Base-by-base conservation (phyloP, 2,329 filamentous ascomycete genomes). In the Fusarium falciforme region DNA sequence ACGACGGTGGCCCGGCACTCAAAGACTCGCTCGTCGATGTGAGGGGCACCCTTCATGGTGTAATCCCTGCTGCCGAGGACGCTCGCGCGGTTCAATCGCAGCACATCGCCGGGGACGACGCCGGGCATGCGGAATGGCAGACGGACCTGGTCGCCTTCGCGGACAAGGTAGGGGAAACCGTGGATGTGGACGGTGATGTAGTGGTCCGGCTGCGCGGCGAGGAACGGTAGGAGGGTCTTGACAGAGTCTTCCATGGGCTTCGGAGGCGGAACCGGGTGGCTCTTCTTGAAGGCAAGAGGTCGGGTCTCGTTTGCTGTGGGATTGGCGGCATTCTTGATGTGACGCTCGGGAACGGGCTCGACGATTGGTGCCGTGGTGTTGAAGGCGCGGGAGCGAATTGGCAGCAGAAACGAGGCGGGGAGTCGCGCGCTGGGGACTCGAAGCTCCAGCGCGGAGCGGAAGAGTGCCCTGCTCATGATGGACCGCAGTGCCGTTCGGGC, bases 11-110 rank as follows among this genome's bases (percentile, higher is more conserved):
- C 94, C 67, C 95, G 89, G 83, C 95, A 98, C 81, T 94, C 93
- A 79, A 95, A 98, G 67, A 98, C 83, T 63, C 91, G 85, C 83
- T 96, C 93, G 81, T 98, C 95, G 71, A 98, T 85, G 80, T 93
- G 96, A n/a, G 93, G 91, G 6, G 89, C 85, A 6, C 93, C 94
- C 82, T 95, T 94, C 73, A 98, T 87, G 6, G 96, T 98, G 84
- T 94, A 97, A 82, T 98, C 96, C 73, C 96, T 89, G 76, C 92
- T 96, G 31, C 96, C 96, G 52, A 99, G 85, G 63, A 92, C 87
- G 44, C 91, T 92, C 27, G 95, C 96, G 65, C 95, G 92, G 85
- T 98, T 96, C 67, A 99, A 88, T 8, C 95, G 93, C 69, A 99
- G 87, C 40, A 97, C 86, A 81, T 98, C 96, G 33, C 96, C 96